Percentiles rank a stretch among this genome's conserved stretches.
Evolutionary conservation across 2,329 filamentous ascomycete species (phyloP).

Genomic region (Trichoderma guizhouense): DNA sequence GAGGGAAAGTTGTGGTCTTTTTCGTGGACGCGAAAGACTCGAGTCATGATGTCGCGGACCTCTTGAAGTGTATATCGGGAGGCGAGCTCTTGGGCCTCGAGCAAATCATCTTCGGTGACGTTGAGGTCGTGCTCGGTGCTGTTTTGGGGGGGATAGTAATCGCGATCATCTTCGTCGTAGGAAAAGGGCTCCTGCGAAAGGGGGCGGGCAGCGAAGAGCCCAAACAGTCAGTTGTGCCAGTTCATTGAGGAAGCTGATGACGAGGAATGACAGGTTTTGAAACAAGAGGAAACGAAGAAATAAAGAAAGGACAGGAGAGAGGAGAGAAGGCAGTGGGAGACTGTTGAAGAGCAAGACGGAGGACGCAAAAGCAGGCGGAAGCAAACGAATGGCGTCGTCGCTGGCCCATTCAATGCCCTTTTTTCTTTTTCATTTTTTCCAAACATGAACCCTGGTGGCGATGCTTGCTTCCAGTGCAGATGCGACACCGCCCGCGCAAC

Average conservation of each 20-base stretch:
- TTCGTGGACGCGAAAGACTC: constrained; percentile 40
- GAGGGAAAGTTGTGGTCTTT: constrained; percentile 44
- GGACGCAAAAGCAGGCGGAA: background rate
- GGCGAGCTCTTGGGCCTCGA: constrained; percentile 44
- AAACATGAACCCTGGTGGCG: background rate
- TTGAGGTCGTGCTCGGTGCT: constrained; percentile 40
- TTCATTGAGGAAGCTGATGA: background rate
- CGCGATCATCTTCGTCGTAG: constrained; percentile 38
- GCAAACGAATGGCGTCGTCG: background rate
- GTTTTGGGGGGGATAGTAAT: constrained; percentile 28
- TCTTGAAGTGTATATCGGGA: constrained; percentile 42
- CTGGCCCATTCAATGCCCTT: background rate
- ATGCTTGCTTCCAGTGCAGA: background rate
- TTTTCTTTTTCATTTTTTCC: background rate
- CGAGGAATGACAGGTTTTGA: background rate
- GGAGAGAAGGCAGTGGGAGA: background rate
- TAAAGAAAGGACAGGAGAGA: too few relatives aligned
- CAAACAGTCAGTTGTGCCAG: constrained; percentile 9
- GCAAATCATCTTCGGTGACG: constrained; percentile 45
- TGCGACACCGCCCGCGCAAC: background rate
- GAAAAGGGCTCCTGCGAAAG: constrained; percentile 34
- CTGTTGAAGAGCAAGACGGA: background rate
- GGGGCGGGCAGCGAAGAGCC: background rate
- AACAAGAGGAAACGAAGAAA: background rate
- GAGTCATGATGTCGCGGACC: constrained; percentile 41